Conservation (phyloP, 805 yeast genomes). For the Debaryomyces castellii region DNA sequence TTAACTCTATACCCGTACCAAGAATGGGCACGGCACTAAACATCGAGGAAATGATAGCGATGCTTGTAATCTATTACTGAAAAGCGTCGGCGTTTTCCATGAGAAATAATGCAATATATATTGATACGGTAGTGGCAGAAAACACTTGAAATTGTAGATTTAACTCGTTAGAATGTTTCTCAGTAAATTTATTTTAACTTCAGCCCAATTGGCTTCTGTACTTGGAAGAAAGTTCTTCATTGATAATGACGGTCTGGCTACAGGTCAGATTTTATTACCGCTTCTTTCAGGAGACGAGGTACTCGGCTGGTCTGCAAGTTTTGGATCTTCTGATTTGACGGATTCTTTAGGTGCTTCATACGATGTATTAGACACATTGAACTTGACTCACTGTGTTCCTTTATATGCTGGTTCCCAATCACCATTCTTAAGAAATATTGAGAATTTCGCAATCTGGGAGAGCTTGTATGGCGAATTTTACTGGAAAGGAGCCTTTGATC, state of each 20-base stretch:
- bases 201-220: neutral
- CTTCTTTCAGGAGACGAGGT: slow-evolving; percentile 38
- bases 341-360: slow-evolving; percentile 37
- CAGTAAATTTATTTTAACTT: neutral
- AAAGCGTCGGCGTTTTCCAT: too few relatives aligned
- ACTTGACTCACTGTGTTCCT: slow-evolving; percentile 37
- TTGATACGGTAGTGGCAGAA: too few relatives aligned
- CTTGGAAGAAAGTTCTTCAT: slow-evolving; percentile 33
- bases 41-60: too few relatives aligned
- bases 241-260: slow-evolving; percentile 43
- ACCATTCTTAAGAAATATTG: slow-evolving; percentile 37
- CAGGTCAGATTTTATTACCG: slow-evolving; percentile 37
- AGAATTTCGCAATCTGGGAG: slow-evolving; percentile 40
- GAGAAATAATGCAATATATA: too few relatives aligned
- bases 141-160: too few relatives aligned
- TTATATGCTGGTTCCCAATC: slow-evolving; percentile 36
- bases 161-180: neutral
- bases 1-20: too few relatives aligned
- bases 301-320: slow-evolving; percentile 38
- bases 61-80: too few relatives aligned
- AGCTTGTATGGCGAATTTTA: slow-evolving; percentile 35
- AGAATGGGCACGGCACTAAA: too few relatives aligned
- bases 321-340: slow-evolving; percentile 39
- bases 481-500: slow-evolving; percentile 43
- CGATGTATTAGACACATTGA: slow-evolving; percentile 27